Evolutionary conservation across 2,329 filamentous ascomycete species (phyloP), one percentile per base, ranked within the genome.

Genomic region (Chaetothyriales sp.): DNA sequence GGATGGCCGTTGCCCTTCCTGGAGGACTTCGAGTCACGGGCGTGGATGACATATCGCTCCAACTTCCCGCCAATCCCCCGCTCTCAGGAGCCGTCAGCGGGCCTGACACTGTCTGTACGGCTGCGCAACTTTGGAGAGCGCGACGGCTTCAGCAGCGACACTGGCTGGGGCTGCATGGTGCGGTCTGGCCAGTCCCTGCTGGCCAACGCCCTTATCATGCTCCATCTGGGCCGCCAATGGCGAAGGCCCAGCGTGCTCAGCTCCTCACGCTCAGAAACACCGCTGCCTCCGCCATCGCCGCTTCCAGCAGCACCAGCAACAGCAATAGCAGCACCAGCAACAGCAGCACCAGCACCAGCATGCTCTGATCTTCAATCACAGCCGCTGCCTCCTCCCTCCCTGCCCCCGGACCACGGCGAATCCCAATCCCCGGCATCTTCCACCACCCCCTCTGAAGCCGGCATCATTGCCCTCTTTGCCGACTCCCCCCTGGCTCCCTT

Each of bases 91-190:
- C 82, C 85, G 0, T 82, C 82, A 62, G 85, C 87, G 13, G 66
- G 74, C 1, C 80, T 97, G 72, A 94, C 87, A 2, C 79, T 97
- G 53, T 75, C 86, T 1, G 90, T 94, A 68, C 83, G 89, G 48
- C 73, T 97, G 60, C 85, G 89, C 63, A 89, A 88, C 63, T 71
- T 97, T 5, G 77, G 80, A 9, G 87, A 95, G 47, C 80, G 86
- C 52, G 76, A 76, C 22, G 89, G 86, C 4, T 98, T 97, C 68
- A 85, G 87, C 9, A 90, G 88, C 1, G 92, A 98, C 66, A 89
- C 87, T 8, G 92, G 92, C 49, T 98, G 94, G 89, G 92, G 92
- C 0, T 98, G 92, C 65, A 98, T 98, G 92, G 97, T 98, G 61
- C 77, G 92, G 54, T 95, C 90, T 5, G 92, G 92, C 2, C 92